Evolutionary conservation across 192 early-diverging fungal species (phyloP).

Genomic region (Coemansia sp.): DNA sequence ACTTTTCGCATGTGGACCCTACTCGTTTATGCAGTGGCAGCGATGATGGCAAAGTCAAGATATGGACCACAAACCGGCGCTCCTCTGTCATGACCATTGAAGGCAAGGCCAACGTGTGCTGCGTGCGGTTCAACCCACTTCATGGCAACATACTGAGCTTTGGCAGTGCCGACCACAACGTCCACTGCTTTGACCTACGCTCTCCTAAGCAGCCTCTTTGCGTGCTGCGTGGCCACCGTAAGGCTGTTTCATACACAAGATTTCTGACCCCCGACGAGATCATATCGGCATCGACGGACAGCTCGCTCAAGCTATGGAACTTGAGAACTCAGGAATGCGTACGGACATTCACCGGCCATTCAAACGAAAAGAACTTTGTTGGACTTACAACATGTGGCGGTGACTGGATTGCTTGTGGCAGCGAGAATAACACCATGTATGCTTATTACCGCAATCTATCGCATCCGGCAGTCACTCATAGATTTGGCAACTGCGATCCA

Average conservation of each 20-base stretch:
- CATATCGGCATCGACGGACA: conserved; percentile 89
- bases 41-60: conserved; percentile 89
- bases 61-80: conserved; percentile 80
- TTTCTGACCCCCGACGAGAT: conserved; percentile 77
- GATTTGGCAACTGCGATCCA: conserved; percentile 73
- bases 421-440: conserved; percentile 88
- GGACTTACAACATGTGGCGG: conserved; percentile 72
- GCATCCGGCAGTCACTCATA: conserved; percentile 69
- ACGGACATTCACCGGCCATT: conserved; percentile 79
- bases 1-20: conserved; percentile 77
- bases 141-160: conserved; percentile 73
- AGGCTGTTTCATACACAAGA: conserved; percentile 93
- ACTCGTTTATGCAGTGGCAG: conserved; percentile 81
- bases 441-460: conserved; percentile 75
- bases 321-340: conserved; percentile 57
- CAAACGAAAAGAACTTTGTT: conserved; percentile 97
- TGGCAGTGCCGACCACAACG: conserved; percentile 90
- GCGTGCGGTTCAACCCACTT: conserved; percentile 87
- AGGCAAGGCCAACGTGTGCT: conserved; percentile 86
- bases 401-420: conserved; percentile 91
- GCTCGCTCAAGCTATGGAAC: conserved; percentile 86
- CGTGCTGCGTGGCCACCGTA: conserved; percentile 81
- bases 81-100: conserved; percentile 78
- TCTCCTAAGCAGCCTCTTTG: conserved; percentile 65
- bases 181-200: conserved; percentile 90